phyloP scores from a whole-genome alignment of 2,329 filamentous ascomycete genomes.

The Penicillium sp. region DNA sequence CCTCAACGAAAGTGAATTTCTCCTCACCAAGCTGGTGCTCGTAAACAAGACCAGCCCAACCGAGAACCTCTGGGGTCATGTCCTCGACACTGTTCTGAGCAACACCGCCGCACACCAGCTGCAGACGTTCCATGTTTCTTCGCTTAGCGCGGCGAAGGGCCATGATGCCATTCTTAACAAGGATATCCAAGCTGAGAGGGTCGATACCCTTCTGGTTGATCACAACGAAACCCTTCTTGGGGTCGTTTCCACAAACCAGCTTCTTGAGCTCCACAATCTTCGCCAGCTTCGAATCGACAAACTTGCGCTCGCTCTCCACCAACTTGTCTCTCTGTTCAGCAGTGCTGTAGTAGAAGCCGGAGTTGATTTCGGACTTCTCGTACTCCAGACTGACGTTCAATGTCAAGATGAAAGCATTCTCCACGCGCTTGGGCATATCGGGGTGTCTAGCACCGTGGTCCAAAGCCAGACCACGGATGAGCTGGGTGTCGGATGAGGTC shows the following conservation, averaged over 20 bases:
- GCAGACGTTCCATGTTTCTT: constrained; percentile 97
- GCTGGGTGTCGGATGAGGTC: constrained; percentile 89
- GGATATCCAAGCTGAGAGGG: constrained; percentile 87
- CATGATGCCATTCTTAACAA: constrained; percentile 97
- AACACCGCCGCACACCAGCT: constrained; percentile 86
- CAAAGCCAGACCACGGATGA: constrained; percentile 87
- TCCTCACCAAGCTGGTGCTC: constrained; percentile 97
- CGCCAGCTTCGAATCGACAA: constrained; percentile 92
- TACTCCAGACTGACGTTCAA: constrained; percentile 97
- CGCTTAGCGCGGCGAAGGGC: constrained; percentile 92
- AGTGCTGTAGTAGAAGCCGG: constrained; percentile 96
- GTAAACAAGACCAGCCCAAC: constrained; percentile 95
- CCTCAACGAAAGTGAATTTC: constrained; percentile 98
- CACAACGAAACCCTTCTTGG: constrained; percentile 93
- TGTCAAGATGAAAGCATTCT: constrained; percentile 92
- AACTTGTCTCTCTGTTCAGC: constrained; percentile 97
- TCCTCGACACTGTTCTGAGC: constrained; percentile 98
- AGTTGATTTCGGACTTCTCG: constrained; percentile 99
- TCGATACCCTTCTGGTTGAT: constrained; percentile 99
- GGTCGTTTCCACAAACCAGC: constrained; percentile 88
- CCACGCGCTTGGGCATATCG: constrained; percentile 94
- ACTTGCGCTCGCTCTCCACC: constrained; percentile 92
- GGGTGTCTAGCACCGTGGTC: constrained; percentile 96
- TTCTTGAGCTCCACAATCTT: constrained; percentile 99
- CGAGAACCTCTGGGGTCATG: constrained; percentile 78